Evolutionary conservation across 2,329 filamentous ascomycete genomes (phyloP), one percentile per base, ranked within the genome.

Genomic region (Colletotrichum sp.): DNA sequence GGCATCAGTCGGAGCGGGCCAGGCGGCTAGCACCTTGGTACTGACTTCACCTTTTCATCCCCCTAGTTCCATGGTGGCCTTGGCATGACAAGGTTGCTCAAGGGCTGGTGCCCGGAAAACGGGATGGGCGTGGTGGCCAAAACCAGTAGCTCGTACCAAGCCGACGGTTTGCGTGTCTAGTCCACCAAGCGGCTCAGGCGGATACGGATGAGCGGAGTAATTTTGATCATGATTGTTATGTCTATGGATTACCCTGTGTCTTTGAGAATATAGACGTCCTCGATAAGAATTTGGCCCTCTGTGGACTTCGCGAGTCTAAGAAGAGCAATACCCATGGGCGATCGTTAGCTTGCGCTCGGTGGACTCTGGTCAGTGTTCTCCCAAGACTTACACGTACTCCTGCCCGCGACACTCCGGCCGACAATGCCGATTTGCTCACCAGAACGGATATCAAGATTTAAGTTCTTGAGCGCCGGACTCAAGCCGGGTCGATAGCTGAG

Each of bases 171-270:
- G 39, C 18, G 18, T 44, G 18, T 10, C 39, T 44, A n/a, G 18
- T 44, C 39, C 39, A 44, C 39, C 18, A 44, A n/a, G 39, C 39
- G 39, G 39, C 39, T n/a, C 39, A n/a, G 39, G 39, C 39, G 18
- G 18, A 44, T n/a, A 9, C 9, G 39, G 0, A 9, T n/a, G 5
- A 44, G 39, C 8, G 9, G 39, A 12, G 3, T 10, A n/a, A 0
- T 44, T 6, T 44, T n/a, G 18, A n/a, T n/a, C 6, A n/a, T n/a
- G 8, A 44, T 44, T n/a, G 9, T n/a, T 44, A 18, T n/a, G 39
- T 44, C 18, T n/a, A 44, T n/a, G 39, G 6, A n/a, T 44, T 10
- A n/a, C 18, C 8, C 39, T 44, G 8, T n/a, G 39, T 44, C 39
- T 44, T n/a, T 44, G 13, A 15, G 34, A 36, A 36, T 15, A 36